Evolutionary conservation across 805 yeast species (phyloP).

Genomic region (Cyberlindnera petersonii): DNA sequence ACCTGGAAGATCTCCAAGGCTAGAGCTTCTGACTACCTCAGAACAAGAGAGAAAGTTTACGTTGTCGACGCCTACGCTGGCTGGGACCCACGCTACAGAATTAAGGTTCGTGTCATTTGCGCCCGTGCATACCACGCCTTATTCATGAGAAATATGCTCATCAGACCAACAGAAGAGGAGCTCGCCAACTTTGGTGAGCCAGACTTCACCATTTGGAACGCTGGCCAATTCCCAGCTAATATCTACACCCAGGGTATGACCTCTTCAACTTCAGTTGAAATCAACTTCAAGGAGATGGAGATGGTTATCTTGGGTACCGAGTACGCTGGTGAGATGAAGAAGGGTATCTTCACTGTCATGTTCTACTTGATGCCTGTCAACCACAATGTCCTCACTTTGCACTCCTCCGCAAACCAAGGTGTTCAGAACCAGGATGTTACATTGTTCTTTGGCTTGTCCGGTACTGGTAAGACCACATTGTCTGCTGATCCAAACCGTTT

Average conservation of each 20-base stretch:
- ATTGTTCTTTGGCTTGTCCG: conserved; percentile 92
- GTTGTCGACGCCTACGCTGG: conserved; percentile 97
- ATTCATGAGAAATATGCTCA: conserved; percentile 97
- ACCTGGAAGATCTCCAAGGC: conserved; percentile 95
- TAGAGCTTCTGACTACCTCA: conserved; percentile 93
- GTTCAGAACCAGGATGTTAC: conserved; percentile 77
- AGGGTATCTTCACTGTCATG: conserved; percentile 98
- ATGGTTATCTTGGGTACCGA: conserved; percentile 98
- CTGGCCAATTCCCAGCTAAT: conserved; percentile 98
- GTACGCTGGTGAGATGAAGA: conserved; percentile 99
- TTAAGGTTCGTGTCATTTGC: conserved; percentile 92
- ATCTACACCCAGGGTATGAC: conserved; percentile 96
- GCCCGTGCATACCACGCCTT: conserved; percentile 98
- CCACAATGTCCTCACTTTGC: conserved; percentile 87
- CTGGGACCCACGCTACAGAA: conserved; percentile 97
- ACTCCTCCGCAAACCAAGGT: conserved; percentile 95
- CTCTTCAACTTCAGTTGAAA: conserved; percentile 90
- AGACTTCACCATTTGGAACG: conserved; percentile 96
- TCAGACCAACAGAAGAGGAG: conserved; percentile 90
- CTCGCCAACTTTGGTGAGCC: conserved; percentile 90
- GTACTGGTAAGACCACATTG: conserved; percentile 97
- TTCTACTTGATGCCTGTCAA: conserved; percentile 96
- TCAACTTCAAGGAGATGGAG: conserved; percentile 96
- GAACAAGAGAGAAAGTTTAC: conserved; percentile 91
- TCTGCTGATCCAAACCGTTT: conserved; percentile 93